Percentiles rank a stretch among this genome's conserved stretches.
These are phyloP conservation scores for Cydonia oblonga DNA, from an alignment of 331 rosid species.

Conservation along the genomic window DNA sequence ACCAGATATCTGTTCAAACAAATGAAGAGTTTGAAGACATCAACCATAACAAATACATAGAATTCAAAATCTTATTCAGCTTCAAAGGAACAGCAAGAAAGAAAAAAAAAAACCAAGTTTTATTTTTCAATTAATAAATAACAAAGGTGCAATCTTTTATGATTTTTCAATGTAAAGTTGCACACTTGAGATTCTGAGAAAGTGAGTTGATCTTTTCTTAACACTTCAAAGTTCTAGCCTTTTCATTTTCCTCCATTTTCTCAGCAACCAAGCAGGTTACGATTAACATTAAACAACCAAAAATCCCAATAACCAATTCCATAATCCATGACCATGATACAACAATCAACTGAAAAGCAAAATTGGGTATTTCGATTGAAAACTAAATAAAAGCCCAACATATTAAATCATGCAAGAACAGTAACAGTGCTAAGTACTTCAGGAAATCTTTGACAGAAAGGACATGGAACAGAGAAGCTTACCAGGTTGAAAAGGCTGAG, in stretches of 20 bases:
- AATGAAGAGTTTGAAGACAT: background rate
- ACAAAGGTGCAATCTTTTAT: background rate
- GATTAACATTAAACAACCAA: background rate
- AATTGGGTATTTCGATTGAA: background rate
- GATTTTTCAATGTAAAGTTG: background rate
- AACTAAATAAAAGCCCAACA: background rate
- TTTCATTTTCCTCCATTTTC: background rate
- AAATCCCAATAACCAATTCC: background rate
- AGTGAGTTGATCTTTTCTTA: background rate
- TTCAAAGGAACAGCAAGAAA: background rate
- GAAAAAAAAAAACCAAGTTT: background rate
- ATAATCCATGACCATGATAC: background rate
- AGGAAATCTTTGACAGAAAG: background rate
- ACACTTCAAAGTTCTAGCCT: background rate
- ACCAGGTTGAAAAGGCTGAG: background rate
- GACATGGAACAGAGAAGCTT: background rate
- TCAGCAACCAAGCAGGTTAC: background rate
- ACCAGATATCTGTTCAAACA: constrained; percentile 21
- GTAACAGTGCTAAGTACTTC: background rate
- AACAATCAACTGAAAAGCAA: background rate
- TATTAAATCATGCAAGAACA: background rate
- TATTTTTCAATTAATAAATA: too few relatives aligned
- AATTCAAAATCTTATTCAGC: background rate
- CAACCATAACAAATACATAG: too few relatives aligned
- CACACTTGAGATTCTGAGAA: too few relatives aligned